These are phyloP conservation scores for Pythium aquatile DNA, from an alignment of 352 stramenopile genomes.

Conservation along the genomic window DNA sequence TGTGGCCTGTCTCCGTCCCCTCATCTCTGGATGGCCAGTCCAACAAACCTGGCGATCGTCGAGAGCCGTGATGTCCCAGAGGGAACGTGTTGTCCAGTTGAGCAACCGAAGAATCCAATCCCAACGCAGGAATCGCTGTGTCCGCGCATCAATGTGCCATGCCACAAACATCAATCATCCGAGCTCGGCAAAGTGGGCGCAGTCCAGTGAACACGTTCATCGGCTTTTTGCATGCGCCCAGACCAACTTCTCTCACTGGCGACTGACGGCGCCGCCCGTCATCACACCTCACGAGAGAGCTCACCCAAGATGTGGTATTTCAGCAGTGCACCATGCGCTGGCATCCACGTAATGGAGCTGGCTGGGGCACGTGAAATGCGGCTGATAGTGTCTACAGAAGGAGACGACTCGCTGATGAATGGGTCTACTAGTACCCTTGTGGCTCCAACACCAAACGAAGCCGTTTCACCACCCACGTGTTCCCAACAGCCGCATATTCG, in stretches of 20 bases:
- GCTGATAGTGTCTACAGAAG: slow-evolving; percentile 2
- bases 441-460: neutral
- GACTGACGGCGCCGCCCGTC: neutral
- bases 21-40: neutral
- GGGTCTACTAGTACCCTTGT: neutral
- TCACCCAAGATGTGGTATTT: neutral
- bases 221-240: neutral
- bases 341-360: neutral
- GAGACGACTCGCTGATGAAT: neutral
- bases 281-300: no score
- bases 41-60: neutral
- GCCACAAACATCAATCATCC: neutral
- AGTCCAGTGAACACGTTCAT: neutral
- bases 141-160: neutral
- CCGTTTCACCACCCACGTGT: neutral
- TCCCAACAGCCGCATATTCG: neutral
- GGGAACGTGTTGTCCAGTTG: slow-evolving; percentile 5
- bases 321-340: neutral
- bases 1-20: neutral
- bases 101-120: neutral
- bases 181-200: neutral
- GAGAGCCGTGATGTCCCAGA: neutral
- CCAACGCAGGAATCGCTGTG: neutral
- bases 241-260: neutral
- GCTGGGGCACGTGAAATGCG: neutral